Percentiles rank a stretch among this genome's conserved stretches.
Evolutionary conservation across 2,329 filamentous ascomycete genomes (phyloP).

Genomic region (Amauroascus verrucosus): DNA sequence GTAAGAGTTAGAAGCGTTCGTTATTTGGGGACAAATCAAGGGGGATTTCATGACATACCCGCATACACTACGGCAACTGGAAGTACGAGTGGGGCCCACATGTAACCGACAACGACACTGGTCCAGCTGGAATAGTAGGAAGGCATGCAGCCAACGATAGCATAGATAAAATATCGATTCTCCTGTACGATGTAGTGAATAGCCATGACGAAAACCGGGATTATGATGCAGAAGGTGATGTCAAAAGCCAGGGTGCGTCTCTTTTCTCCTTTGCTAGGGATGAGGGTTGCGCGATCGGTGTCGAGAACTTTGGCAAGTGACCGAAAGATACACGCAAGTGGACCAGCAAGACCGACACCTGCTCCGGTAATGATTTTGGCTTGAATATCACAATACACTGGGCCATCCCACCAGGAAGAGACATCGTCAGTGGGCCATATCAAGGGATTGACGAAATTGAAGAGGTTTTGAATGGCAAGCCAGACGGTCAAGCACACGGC

Average conservation of each 20-base stretch:
- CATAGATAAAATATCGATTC: constrained; percentile 48
- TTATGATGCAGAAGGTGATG: constrained; percentile 44
- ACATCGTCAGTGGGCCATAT: constrained; percentile 54
- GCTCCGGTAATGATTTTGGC: constrained; percentile 48
- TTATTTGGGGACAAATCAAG: neutral
- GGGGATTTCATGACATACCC: constrained; percentile 34
- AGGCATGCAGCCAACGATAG: constrained; percentile 50
- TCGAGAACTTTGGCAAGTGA: constrained; percentile 52
- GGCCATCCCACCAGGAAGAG: constrained; percentile 47
- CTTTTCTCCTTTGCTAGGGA: constrained; percentile 41
- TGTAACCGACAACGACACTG: constrained; percentile 43
- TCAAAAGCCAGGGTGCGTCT: constrained; percentile 42
- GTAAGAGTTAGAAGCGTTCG: constrained; percentile 12
- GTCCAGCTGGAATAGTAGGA: constrained; percentile 49
- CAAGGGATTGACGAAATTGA: constrained; percentile 51
- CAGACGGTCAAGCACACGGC: constrained; percentile 48
- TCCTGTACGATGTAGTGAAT: constrained; percentile 52
- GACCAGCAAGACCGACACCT: constrained; percentile 44
- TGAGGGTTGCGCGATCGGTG: constrained; percentile 45
- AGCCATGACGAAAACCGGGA: constrained; percentile 47
- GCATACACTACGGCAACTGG: constrained; percentile 47
- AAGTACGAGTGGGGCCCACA: constrained; percentile 49
- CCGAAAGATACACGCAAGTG: constrained; percentile 49
- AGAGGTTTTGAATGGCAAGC: constrained; percentile 47
- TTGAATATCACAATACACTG: constrained; percentile 55